phyloP scores from a whole-genome alignment of 1,284 basidiomycete genomes.

The Ganoderma resinaceum region DNA sequence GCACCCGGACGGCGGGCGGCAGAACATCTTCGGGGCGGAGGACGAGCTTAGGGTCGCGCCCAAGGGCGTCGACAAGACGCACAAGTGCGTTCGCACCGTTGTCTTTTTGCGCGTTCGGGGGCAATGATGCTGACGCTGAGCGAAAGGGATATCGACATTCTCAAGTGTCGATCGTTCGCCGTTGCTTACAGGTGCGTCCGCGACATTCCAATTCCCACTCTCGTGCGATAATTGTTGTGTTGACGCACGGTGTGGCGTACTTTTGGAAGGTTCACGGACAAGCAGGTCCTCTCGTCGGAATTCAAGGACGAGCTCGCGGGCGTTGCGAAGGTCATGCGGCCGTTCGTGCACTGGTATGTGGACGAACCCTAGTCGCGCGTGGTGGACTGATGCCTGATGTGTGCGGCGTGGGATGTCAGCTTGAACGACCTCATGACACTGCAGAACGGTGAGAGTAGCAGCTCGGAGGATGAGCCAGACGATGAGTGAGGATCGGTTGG shows the following conservation, averaged over 20 bases:
- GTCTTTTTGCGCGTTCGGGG: background rate
- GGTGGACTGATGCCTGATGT: background rate
- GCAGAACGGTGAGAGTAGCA: constrained; percentile 43
- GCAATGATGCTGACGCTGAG: background rate
- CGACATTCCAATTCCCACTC: background rate
- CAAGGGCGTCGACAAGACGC: constrained; percentile 86
- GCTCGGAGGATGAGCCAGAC: constrained; percentile 33
- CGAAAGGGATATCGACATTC: constrained; percentile 81
- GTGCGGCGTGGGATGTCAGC: constrained; percentile 43
- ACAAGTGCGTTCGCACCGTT: constrained; percentile 55
- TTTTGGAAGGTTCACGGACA: constrained; percentile 73
- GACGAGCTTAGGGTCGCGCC: constrained; percentile 89
- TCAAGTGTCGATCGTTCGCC: constrained; percentile 83
- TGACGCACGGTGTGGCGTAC: background rate
- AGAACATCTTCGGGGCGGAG: constrained; percentile 82
- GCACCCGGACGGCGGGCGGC: constrained; percentile 63
- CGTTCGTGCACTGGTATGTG: constrained; percentile 84
- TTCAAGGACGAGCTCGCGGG: constrained; percentile 72
- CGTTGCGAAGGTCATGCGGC: constrained; percentile 65
- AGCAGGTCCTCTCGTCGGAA: constrained; percentile 69
- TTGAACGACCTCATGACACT: constrained; percentile 73
- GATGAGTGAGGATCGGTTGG: background rate
- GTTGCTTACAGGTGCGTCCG: constrained; percentile 70
- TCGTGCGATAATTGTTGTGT: background rate
- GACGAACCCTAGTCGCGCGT: background rate